Evolutionary conservation across 441 rosid species (phyloP).

Genomic region (Mallotus japonicus): DNA sequence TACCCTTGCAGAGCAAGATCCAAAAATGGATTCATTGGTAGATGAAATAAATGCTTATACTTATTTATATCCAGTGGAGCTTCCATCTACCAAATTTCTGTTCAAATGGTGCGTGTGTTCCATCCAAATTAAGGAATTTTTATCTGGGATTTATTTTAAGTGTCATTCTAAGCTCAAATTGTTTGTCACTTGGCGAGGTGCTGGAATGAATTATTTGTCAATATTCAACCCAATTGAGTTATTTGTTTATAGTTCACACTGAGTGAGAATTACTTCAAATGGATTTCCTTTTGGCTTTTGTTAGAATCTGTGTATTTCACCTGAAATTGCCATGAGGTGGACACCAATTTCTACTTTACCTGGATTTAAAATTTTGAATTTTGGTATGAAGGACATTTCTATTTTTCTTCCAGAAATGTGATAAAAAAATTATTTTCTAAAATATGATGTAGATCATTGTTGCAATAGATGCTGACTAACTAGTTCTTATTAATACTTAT

Average conservation of each 20-base stretch:
- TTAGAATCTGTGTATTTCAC: not conserved
- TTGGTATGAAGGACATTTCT: not conserved
- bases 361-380: not conserved
- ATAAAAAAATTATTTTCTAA: slow-evolving; percentile 4
- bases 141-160: not conserved
- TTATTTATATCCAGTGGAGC: slow-evolving; percentile 61
- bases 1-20: slow-evolving; percentile 48
- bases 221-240: no score
- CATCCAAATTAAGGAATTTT: not conserved
- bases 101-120: slow-evolving; percentile 64
- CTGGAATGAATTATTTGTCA: not conserved
- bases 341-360: not conserved
- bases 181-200: not conserved
- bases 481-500: not conserved
- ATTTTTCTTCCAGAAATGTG: not conserved
- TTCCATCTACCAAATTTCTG: slow-evolving; percentile 58
- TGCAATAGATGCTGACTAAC: slow-evolving; percentile 5
- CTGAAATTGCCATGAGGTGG: not conserved
- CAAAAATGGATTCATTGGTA: slow-evolving; percentile 50
- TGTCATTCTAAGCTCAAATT: not conserved
- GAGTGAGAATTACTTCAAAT: not conserved
- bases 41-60: slow-evolving; percentile 85
- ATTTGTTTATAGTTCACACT: not conserved
- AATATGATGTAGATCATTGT: not conserved
- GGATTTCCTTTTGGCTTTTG: not conserved